Percentiles rank a stretch among this genome's conserved stretches.
These are phyloP conservation scores for Suhomyces choctaworum DNA, from an alignment of 1,139 yeast genomes.

Conservation along the genomic window DNA sequence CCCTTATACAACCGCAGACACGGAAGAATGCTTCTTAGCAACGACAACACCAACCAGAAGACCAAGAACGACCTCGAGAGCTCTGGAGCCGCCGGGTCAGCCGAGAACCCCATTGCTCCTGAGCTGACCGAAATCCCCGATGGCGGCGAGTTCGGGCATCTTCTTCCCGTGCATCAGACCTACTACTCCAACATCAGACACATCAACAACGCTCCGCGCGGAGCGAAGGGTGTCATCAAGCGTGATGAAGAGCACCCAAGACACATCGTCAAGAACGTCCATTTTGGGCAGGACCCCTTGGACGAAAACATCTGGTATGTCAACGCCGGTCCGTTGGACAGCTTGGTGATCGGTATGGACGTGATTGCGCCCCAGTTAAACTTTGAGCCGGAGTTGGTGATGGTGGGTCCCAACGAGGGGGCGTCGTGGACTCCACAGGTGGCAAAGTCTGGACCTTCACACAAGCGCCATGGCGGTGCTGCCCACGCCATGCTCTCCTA, in stretches of 20 bases:
- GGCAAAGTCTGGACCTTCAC: conserved; percentile 2
- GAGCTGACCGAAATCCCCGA: conserved; percentile 13
- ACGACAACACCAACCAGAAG: not conserved
- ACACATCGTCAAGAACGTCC: conserved; percentile 10
- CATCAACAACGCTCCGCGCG: conserved; percentile 18
- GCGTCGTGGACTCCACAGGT: conserved; percentile 17
- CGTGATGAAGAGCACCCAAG: conserved; percentile 5
- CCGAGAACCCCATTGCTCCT: conserved; percentile 6
- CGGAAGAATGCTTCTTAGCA: not conserved
- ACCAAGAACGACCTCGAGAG: not conserved
- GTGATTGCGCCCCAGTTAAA: conserved; percentile 36
- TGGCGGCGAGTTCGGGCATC: conserved; percentile 42
- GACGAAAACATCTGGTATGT: conserved; percentile 42
- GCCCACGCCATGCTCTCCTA: conserved; percentile 11
- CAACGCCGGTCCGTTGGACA: conserved; percentile 32
- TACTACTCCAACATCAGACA: conserved; percentile 26
- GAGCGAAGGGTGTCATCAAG: conserved; percentile 25
- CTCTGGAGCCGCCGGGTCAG: not conserved
- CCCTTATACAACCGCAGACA: conserved; percentile 28
- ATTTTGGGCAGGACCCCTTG: conserved; percentile 38
- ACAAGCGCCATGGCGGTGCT: conserved; percentile 9
- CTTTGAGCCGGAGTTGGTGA: conserved; percentile 37
- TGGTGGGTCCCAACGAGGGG: conserved; percentile 44
- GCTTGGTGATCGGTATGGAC: conserved; percentile 35
- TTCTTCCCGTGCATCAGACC: conserved; percentile 33